phyloP scores from a whole-genome alignment of 2,329 filamentous ascomycete species.

The Botrytis elliptica region DNA sequence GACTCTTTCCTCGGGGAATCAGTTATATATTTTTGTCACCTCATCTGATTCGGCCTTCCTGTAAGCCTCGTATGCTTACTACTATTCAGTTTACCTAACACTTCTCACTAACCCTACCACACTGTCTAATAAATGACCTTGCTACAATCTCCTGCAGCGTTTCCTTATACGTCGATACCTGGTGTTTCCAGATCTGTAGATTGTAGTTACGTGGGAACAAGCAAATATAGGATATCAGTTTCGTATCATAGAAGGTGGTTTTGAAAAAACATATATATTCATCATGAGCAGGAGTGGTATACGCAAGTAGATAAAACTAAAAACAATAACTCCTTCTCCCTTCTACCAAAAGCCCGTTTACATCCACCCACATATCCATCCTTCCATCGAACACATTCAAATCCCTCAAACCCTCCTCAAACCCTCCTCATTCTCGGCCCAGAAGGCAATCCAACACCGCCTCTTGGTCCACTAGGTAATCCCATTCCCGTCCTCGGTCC shows the following conservation, averaged over 20 bases:
- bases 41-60: not conserved
- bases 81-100: not conserved
- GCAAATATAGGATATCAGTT: accelerated
- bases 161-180: not conserved
- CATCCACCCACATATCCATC: not conserved
- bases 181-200: not conserved
- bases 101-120: not conserved
- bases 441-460: slow-evolving; percentile 11
- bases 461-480: slow-evolving; percentile 20
- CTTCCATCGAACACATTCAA: not conserved
- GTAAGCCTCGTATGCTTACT: not conserved
- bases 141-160: not conserved
- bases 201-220: not conserved
- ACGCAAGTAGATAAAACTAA: not conserved
- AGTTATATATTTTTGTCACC: not conserved
- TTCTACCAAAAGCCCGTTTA: not conserved
- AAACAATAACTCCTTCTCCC: not conserved
- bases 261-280: not conserved
- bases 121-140: not conserved
- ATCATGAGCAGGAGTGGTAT: not conserved
- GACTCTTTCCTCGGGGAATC: not conserved
- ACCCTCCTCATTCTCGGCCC: slow-evolving; percentile 2
- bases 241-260: not conserved
- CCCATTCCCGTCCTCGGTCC: not conserved
- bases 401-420: not conserved